Conservation (phyloP, 2,329 filamentous ascomycete genomes). For the Stagonosporopsis chrysanthemi region DNA sequence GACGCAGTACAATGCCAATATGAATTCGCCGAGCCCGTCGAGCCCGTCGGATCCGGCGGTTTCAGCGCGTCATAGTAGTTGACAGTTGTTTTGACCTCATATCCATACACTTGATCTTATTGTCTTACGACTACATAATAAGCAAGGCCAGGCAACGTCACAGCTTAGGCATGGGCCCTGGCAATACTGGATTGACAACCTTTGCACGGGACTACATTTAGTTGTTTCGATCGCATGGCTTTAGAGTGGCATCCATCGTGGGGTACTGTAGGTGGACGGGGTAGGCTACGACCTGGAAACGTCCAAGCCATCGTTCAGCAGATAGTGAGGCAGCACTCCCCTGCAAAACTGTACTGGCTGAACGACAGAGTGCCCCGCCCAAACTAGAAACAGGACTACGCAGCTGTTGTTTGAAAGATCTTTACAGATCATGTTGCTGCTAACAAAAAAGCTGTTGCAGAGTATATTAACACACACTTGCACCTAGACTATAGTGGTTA, state of each 20-base stretch:
- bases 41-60: not conserved
- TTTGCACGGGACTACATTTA: not conserved
- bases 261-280: not conserved
- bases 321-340: not conserved
- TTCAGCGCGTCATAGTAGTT: not conserved
- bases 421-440: not conserved
- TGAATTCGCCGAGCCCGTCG: not conserved
- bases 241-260: constrained; percentile 2
- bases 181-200: not conserved
- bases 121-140: not conserved
- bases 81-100: not conserved
- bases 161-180: not conserved
- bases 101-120: not conserved
- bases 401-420: not conserved
- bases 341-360: not conserved
- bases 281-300: not conserved
- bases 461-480: not conserved
- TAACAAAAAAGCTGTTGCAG: not conserved
- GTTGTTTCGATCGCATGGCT: not conserved
- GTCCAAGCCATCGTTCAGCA: not conserved
- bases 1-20: not conserved
- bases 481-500: not conserved
- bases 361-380: not conserved
- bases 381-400: not conserved
- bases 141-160: not conserved